Base-by-base conservation (phyloP, 805 yeast species). In the Metschnikowia dekortorum region DNA sequence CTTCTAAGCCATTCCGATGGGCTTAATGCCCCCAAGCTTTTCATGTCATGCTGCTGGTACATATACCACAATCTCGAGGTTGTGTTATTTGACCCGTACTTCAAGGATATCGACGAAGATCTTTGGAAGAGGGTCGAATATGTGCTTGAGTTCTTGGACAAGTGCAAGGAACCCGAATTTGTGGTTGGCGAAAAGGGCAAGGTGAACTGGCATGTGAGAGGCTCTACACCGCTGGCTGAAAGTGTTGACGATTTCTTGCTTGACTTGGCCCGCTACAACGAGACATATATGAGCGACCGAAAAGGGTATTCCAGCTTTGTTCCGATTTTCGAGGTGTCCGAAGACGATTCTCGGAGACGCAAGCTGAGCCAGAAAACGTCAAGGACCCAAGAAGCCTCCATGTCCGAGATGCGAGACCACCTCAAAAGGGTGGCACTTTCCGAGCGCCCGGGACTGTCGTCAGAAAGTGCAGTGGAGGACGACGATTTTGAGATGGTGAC, bases 11-110 rank as follows among this genome's bases (percentile, higher is more conserved):
- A 83, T 58, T 76, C 95, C 0, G 75, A 75, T 42, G 58, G 67
- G 16, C 67, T 76, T 43, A 65, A 75, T 18, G 86, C 89, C 6
- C 62, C 66, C 10, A 79, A 83, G 55, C 64, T 90, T 35, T 73
- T 81, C 52, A 73, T 75, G 45, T 78, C 80, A 48, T 81, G 96
- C 61, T 68, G 84, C 28, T 83, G 89, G 84, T 86, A 79, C 56
- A 71, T 88, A 10, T 82, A 79, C 55, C 75, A 79, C 54, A 88
- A 89, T 61, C 67, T 87, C 49, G 89, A 83, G 31, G 61, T 81
- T 3, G 59, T 87, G 13, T 67, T 89, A 33, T 77, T 81, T 47
- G 84, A 82, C 48, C 52, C 62, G 2, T 40, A 61, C 7, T 58
- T 70, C 45, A 51, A 57, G 28, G 69, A 63, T 13, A 53, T 72